Conservation (phyloP, 495 filamentous ascomycete genomes). For the Bryoglossum gracile region DNA sequence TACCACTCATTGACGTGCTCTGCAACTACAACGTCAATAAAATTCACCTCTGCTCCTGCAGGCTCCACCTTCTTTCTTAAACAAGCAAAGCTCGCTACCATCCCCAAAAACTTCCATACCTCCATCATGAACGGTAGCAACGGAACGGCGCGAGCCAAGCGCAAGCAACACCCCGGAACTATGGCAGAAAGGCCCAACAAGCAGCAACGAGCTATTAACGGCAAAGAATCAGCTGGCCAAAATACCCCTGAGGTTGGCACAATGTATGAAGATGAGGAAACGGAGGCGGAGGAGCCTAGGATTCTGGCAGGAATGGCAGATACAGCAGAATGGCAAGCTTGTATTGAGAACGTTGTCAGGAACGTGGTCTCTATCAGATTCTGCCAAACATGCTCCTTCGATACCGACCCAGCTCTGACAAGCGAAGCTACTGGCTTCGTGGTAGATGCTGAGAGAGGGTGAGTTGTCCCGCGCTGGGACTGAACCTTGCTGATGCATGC, state of each 20-base stretch:
- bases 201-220: conserved; percentile 40
- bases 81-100: neutral
- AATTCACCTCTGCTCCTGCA: neutral
- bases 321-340: conserved; percentile 93
- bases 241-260: conserved; percentile 38
- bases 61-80: neutral
- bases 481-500: conserved; percentile 29
- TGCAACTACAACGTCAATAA: neutral
- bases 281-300: conserved; percentile 34
- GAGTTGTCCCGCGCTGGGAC: conserved; percentile 33
- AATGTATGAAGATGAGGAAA: conserved; percentile 29
- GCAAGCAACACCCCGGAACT: conserved; percentile 35
- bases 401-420: conserved; percentile 86
- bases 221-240: conserved; percentile 37
- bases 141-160: conserved; percentile 39
- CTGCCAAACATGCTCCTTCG: conserved; percentile 96
- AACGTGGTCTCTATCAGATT: conserved; percentile 97
- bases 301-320: conserved; percentile 49
- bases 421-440: conserved; percentile 98
- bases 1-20: conserved; percentile 24
- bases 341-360: conserved; percentile 85
- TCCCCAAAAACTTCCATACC: neutral
- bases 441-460: conserved; percentile 91
- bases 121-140: conserved; percentile 32
- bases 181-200: conserved; percentile 40